These are phyloP conservation scores for Paraphysoderma sedebokerense DNA, from an alignment of 371 early-diverging fungal species.

Conservation along the genomic window DNA sequence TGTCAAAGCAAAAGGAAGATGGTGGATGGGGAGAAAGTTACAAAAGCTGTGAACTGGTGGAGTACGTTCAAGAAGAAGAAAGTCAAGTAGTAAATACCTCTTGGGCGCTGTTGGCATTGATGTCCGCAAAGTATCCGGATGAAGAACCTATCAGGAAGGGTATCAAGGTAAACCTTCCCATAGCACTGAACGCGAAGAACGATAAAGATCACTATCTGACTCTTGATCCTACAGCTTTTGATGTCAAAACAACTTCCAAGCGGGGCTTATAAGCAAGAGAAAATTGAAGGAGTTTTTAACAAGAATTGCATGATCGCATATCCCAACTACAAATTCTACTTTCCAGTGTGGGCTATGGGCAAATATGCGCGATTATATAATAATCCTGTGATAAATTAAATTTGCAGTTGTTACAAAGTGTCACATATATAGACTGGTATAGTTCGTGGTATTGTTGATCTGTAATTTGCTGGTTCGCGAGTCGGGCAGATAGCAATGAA, in stretches of 20 bases:
- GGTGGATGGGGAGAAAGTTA: slow-evolving; percentile 97
- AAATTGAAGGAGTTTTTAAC: slow-evolving; percentile 95
- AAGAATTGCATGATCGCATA: slow-evolving; percentile 83
- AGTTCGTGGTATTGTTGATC: too few species aligned
- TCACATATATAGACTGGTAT: too few species aligned
- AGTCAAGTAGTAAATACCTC: slow-evolving; percentile 88
- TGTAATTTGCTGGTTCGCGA: too few species aligned
- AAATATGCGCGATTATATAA: slow-evolving; percentile 56
- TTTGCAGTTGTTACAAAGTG: too few species aligned
- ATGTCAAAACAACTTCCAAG: slow-evolving; percentile 69
- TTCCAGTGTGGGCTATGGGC: slow-evolving; percentile 90
- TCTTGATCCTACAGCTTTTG: slow-evolving; percentile 38
- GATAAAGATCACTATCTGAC: slow-evolving; percentile 1
- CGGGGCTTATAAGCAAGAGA: slow-evolving; percentile 92
- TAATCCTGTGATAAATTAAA: background rate
- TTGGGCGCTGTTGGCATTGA: slow-evolving; percentile 67
- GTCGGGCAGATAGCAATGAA: too few species aligned
- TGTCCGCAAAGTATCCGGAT: slow-evolving; percentile 77
- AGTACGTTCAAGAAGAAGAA: slow-evolving; percentile 38
- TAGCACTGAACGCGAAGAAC: background rate
- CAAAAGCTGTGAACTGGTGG: slow-evolving; percentile 29
- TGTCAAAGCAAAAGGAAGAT: slow-evolving; percentile 66
- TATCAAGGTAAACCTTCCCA: slow-evolving; percentile 17
- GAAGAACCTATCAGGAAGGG: slow-evolving; percentile 54
- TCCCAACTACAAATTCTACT: slow-evolving; percentile 88